Base-by-base conservation (phyloP, 257 asterid genomes). In the Nicotiana benthamiana region DNA sequence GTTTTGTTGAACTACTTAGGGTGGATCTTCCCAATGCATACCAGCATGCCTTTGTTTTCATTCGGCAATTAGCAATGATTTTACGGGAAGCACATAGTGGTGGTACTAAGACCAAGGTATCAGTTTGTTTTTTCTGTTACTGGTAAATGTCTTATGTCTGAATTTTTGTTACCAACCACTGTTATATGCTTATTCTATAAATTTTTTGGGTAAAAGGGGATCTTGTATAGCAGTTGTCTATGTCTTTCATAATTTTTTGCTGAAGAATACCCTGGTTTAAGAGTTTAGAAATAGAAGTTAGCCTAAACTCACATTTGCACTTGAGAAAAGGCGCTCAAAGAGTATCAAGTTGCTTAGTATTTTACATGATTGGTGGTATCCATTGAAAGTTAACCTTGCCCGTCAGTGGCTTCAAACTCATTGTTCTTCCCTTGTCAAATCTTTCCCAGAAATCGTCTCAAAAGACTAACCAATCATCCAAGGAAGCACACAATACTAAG, bases 41-140 rank as follows among this genome's bases (percentile, higher is more conserved):
- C 85, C 99, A 94, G 78, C 97, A 90, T 79, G 93, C 97, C 64
- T 96, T 96, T 85, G 87, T 87, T 75, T 94, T 91, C 91, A 96
- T 94, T 80, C 93, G 97, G 40, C 98, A 96, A 81, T 88, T 96
- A 85, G 97, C 95, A 20, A 90, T 90, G 92, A 86, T 93, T 84
- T 82, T 95, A 84, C 90, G 90, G 80, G 95, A 94, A 70, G 93
- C 98, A 51, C 90, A 89, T 0, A 48, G 62, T 78, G 83, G 92
- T 78, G 83, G 92, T 66, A 81, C 88, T n/a, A 90, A 85, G 82
- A 91, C 83, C 77, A 94, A 91, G 91, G 90, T 87, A 84, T 40
- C 20, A 3, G 61, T 79, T 43, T 72, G 77, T 46, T 46, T 0
- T 43, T 70, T 43, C 48, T 80, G 52, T n/a, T 48, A 27, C 56